phyloP scores from a whole-genome alignment of 805 yeast genomes.

The Babjeviella inositovora region DNA sequence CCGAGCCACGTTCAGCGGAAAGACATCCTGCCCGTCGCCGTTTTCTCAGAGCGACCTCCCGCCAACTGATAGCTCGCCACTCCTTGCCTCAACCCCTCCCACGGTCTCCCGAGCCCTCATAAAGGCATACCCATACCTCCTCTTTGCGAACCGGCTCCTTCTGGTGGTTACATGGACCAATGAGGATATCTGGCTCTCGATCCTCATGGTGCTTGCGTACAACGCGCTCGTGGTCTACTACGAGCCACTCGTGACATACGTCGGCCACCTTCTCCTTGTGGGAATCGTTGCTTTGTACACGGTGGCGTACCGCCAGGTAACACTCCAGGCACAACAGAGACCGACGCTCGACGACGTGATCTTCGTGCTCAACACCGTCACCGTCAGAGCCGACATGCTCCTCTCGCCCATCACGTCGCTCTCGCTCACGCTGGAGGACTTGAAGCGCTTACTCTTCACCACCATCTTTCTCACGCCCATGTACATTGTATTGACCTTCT shows the following conservation, averaged over 20 bases:
- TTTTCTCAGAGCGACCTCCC: no score
- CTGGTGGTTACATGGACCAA: conserved; percentile 84
- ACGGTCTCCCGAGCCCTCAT: conserved; percentile 74
- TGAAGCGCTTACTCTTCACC: conserved; percentile 68
- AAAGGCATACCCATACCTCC: conserved; percentile 71
- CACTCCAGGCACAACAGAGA: conserved; percentile 38
- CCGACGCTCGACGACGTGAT: conserved; percentile 84
- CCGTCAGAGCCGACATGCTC: conserved; percentile 62
- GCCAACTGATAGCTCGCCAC: no score
- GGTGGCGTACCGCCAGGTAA: conserved; percentile 36
- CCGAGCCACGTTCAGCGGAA: no score
- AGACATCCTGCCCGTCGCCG: no score
- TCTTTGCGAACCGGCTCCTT: conserved; percentile 52
- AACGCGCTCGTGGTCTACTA: conserved; percentile 56
- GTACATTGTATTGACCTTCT: conserved; percentile 53
- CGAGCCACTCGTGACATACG: conserved; percentile 61
- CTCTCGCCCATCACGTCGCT: conserved; percentile 66
- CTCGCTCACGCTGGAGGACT: conserved; percentile 62
- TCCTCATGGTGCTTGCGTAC: conserved; percentile 39
- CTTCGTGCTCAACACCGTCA: conserved; percentile 56
- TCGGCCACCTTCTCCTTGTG: conserved; percentile 67
- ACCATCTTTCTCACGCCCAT: conserved; percentile 77
- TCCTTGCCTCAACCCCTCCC: conserved; percentile 82
- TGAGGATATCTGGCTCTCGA: conserved; percentile 65
- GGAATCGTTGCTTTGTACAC: conserved; percentile 45